Conservation (phyloP, 345 rosid species). For the Rhodomyrtus tomentosa region DNA sequence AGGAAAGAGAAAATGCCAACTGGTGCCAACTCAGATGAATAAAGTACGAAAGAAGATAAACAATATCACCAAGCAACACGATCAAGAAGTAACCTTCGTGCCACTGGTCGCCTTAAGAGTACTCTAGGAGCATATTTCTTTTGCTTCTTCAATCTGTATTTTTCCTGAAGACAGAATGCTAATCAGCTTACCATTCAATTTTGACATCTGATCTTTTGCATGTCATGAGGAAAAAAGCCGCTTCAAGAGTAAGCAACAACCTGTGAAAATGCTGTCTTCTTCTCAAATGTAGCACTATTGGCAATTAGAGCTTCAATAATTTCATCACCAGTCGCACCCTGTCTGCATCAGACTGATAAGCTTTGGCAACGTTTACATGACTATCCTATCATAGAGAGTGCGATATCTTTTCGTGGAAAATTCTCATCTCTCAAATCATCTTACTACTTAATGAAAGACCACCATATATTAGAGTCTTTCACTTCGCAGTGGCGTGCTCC, state of each 20-base stretch:
- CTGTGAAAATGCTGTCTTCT: conserved; percentile 78
- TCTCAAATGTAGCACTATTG: conserved; percentile 80
- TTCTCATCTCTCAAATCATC: background rate
- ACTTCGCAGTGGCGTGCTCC: background rate
- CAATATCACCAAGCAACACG: background rate
- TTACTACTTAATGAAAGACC: background rate
- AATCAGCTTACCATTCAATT: background rate
- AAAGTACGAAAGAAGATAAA: background rate
- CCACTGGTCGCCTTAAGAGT: conserved; percentile 69
- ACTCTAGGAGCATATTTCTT: conserved; percentile 91
- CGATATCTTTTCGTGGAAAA: background rate
- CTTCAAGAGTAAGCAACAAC: conserved; percentile 14
- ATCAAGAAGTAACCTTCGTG: conserved; percentile 39
- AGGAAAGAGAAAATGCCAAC: background rate
- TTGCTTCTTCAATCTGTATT: conserved; percentile 79
- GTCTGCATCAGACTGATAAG: conserved; percentile 28
- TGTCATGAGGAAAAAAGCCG: background rate
- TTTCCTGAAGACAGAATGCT: conserved; percentile 44
- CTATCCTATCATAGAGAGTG: background rate
- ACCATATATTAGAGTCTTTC: background rate
- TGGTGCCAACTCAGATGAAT: background rate
- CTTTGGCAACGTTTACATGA: background rate
- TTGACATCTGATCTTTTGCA: background rate
- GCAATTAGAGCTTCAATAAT: conserved; percentile 90
- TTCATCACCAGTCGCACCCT: conserved; percentile 80